phyloP scores from a whole-genome alignment of 179 eudicot genomes.

The Amaranthus tricolor region DNA sequence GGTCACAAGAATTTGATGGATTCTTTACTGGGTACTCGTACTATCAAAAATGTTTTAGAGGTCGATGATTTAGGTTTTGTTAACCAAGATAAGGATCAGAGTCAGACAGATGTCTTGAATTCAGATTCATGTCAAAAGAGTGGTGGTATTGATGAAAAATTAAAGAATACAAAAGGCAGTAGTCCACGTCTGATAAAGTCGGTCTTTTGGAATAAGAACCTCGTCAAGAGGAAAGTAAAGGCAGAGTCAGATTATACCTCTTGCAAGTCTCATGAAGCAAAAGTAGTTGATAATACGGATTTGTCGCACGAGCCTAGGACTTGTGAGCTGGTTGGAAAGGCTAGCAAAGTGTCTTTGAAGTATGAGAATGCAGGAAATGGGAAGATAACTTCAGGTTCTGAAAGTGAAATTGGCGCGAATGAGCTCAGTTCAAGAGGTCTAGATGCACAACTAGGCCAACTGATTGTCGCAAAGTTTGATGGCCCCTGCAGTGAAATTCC shows the following conservation, averaged over 20 bases:
- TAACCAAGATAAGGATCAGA: conserved; percentile 27
- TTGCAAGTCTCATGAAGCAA: conserved; percentile 25
- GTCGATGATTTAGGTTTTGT: conserved; percentile 35
- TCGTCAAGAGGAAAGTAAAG: conserved; percentile 42
- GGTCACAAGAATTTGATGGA: conserved; percentile 29
- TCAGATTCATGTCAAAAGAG: conserved; percentile 25
- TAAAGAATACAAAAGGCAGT: conserved; percentile 24
- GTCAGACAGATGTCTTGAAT: conserved; percentile 19
- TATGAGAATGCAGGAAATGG: conserved; percentile 25
- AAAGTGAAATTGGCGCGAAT: conserved; percentile 15
- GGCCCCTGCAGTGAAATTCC: conserved; percentile 19
- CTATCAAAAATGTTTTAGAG: conserved; percentile 34
- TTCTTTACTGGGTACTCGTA: conserved; percentile 24
- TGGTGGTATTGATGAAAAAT: conserved; percentile 17
- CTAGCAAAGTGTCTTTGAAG: conserved; percentile 19
- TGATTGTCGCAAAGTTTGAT: conserved; percentile 12
- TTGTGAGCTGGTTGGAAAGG: conserved; percentile 22
- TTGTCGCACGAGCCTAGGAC: conserved; percentile 5
- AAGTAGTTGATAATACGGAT: conserved; percentile 22
- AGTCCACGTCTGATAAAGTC: conserved; percentile 33
- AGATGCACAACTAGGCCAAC: conserved; percentile 27
- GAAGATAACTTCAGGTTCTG: conserved; percentile 22
- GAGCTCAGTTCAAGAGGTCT: conserved; percentile 27
- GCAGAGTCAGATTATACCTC: conserved; percentile 30
- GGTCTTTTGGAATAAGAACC: conserved; percentile 35